phyloP scores from a whole-genome alignment of 1,284 basidiomycete genomes.

The Moesziomyces globuligerus region DNA sequence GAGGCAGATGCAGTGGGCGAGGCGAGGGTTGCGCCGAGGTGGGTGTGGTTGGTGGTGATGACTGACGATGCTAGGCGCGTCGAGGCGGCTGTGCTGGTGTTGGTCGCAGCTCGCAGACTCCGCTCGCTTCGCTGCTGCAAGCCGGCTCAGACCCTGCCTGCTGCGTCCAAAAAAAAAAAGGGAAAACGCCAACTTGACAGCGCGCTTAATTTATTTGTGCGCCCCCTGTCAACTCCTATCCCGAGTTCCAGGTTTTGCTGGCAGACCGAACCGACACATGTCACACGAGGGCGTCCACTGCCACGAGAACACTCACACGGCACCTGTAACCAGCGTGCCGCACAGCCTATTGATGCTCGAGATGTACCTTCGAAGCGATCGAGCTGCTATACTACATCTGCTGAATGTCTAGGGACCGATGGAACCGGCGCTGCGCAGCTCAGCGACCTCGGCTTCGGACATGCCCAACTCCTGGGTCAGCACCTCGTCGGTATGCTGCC shows the following conservation, averaged over 20 bases:
- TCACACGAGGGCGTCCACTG: too few species aligned
- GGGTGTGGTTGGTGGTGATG: background rate
- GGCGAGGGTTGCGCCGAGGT: background rate
- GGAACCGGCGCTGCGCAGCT: conserved; percentile 69
- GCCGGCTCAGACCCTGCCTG: conserved; percentile 9
- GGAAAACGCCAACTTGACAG: too few species aligned
- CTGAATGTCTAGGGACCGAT: conserved; percentile 39
- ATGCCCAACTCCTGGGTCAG: conserved; percentile 76
- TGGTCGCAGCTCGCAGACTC: conserved; percentile 7
- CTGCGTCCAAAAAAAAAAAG: background rate
- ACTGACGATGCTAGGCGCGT: background rate
- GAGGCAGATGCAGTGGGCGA: background rate
- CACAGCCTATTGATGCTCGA: too few species aligned
- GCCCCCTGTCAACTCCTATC: background rate
- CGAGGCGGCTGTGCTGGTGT: conserved; percentile 4
- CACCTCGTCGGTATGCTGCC: conserved; percentile 68
- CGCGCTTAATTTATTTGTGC: background rate
- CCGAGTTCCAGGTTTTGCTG: too few species aligned
- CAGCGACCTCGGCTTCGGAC: conserved; percentile 71
- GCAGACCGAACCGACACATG: too few species aligned
- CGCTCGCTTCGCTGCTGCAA: conserved; percentile 6
- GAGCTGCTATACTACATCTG: background rate
- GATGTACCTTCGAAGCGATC: background rate
- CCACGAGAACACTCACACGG: too few species aligned
- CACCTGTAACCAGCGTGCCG: too few species aligned